Base-by-base conservation (phyloP, 805 yeast species). In the Candida ficus region DNA sequence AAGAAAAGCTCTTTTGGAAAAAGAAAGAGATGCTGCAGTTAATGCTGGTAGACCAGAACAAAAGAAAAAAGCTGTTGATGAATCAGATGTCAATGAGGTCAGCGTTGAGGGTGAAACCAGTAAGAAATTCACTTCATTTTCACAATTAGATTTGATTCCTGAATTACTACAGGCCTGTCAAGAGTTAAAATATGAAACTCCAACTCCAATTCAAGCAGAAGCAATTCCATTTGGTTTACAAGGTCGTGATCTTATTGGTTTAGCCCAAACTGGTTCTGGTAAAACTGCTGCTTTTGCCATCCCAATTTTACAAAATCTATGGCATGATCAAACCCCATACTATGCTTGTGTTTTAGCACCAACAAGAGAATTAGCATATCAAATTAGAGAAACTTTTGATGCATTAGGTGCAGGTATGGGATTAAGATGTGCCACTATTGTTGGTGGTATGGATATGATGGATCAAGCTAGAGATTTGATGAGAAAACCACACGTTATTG, bases 361-460 rank as follows among this genome's bases (percentile, higher is more conserved):
- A 41, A 84, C 95, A 1, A 75, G 95, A 69, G 95, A 84, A 64
- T 67, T 84, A 56, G 95, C 93, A 0, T 82, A 79, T 58, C 95
- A 84, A 58, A 93, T 93, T 51, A 83, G 90, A 49, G 96, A 89
- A 56, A 91, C 96, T 8, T 93, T 93, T 59, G 96, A 90, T 56
- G 96, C 98, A 0, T 63, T 93, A 37, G 99, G 99, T 0, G 66
- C 86, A 1, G 66, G 78, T 8, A 93, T 93, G 95, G 99, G 98
- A 2, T 75, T 91, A n/a, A 73, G 95, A 54, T 73, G 91, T 18
- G 80, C 80, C 4, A 89, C 95, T 43, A 76, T 91, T 47, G 96
- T 93, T 28, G 99, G 99, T 52, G 99, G 99, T 46, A 90, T 93
- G 91, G 96, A 88, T 59, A 84, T 86, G 85, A 88, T 93, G 93